Evolutionary conservation across 1,284 basidiomycete species (phyloP).

Genomic region (Paramarasmius palmivorus): DNA sequence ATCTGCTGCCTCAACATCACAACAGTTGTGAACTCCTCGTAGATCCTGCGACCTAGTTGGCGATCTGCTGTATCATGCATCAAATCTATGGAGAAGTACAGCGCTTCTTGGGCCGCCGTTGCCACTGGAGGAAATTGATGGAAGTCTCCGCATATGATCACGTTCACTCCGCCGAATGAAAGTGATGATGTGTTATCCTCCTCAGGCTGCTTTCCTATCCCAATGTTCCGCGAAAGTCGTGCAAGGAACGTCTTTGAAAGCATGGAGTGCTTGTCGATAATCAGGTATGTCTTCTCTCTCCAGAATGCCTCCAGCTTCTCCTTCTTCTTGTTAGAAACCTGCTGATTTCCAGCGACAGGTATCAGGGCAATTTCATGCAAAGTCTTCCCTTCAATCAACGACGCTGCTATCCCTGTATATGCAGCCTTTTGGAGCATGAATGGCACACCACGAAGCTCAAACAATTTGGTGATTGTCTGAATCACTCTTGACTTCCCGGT

Average conservation of each 20-base stretch:
- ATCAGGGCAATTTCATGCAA: slow-evolving; percentile 1
- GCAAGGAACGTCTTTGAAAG: slow-evolving; percentile 28
- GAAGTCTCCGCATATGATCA: slow-evolving; percentile 38
- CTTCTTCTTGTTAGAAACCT: slow-evolving; percentile 8
- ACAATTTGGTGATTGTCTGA: slow-evolving; percentile 29
- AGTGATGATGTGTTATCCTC: background rate
- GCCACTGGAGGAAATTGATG: slow-evolving; percentile 42
- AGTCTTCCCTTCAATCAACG: slow-evolving; percentile 28
- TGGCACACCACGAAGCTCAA: slow-evolving; percentile 12
- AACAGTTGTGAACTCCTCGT: too few relatives aligned
- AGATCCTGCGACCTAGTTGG: slow-evolving; percentile 29
- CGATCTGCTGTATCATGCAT: slow-evolving; percentile 10
- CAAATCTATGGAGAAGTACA: slow-evolving; percentile 20
- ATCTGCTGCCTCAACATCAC: too few relatives aligned
- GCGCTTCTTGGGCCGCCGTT: slow-evolving; percentile 10
- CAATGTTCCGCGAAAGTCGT: slow-evolving; percentile 17
- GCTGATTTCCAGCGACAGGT: slow-evolving; percentile 1
- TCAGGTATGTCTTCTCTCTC: slow-evolving; percentile 26
- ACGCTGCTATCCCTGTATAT: slow-evolving; percentile 36
- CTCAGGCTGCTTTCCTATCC: slow-evolving; percentile 20
- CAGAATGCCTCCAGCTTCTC: slow-evolving; percentile 18
- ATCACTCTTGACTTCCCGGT: slow-evolving; percentile 38
- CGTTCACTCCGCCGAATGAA: slow-evolving; percentile 37
- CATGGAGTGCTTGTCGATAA: slow-evolving; percentile 37
- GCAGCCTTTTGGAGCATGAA: slow-evolving; percentile 28